These are phyloP conservation scores for Candida chauliodis DNA, from an alignment of 805 yeast genomes.

Conservation along the genomic window DNA sequence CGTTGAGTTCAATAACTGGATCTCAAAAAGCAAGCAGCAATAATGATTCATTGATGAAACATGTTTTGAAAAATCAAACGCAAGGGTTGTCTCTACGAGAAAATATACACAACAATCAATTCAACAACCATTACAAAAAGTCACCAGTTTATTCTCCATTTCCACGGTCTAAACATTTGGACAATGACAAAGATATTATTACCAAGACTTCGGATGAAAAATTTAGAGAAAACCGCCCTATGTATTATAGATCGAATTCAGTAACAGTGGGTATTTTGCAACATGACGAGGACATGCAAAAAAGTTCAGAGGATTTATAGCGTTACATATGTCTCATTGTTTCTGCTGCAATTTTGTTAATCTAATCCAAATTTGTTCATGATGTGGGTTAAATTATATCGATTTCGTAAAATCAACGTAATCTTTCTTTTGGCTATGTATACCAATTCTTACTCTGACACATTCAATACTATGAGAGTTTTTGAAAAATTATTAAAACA, in stretches of 20 bases:
- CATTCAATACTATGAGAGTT: too few species aligned
- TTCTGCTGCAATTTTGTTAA: too few species aligned
- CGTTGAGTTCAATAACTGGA: neutral
- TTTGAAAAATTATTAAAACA: too few species aligned
- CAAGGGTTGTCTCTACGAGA: slow-evolving; percentile 7
- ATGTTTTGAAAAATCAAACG: neutral
- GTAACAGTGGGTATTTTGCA: slow-evolving; percentile 39
- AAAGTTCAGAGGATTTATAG: too few species aligned
- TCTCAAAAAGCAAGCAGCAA: neutral
- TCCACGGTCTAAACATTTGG: slow-evolving; percentile 37
- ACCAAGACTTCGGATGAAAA: slow-evolving; percentile 16
- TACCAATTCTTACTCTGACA: too few species aligned
- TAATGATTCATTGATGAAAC: slow-evolving; percentile 1
- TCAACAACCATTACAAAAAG: slow-evolving; percentile 46
- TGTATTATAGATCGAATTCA: slow-evolving; percentile 35
- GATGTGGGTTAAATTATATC: too few species aligned
- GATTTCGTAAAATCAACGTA: too few species aligned
- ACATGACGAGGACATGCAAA: too few species aligned
- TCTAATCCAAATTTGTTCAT: too few species aligned
- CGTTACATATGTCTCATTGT: too few species aligned
- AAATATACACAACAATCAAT: slow-evolving; percentile 21
- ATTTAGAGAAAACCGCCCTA: slow-evolving; percentile 19
- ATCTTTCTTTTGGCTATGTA: too few species aligned
- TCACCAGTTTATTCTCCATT: slow-evolving; percentile 42
- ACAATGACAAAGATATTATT: slow-evolving; percentile 27